phyloP scores from a whole-genome alignment of 2,329 filamentous ascomycete species.

The Colletotrichum sansevieriae region DNA sequence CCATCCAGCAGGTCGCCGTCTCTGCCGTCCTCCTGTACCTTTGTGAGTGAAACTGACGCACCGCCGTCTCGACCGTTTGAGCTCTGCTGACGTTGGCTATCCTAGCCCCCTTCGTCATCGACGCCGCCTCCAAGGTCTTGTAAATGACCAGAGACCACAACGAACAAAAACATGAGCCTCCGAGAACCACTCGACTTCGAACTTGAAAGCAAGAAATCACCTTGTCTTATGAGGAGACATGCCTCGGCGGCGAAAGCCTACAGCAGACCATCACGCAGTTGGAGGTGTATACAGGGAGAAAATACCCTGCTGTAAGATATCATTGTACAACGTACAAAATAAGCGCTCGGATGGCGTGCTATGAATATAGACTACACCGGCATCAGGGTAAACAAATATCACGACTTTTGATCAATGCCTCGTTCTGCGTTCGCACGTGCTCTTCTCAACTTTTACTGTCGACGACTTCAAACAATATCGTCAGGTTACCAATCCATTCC shows the following conservation, averaged over 20 bases:
- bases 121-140: slow-evolving; percentile 62
- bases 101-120: slow-evolving; percentile 71
- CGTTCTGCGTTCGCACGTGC: background rate
- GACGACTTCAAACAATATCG: background rate
- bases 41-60: slow-evolving; percentile 67
- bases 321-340: slow-evolving; percentile 37
- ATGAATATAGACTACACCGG: slow-evolving; percentile 27
- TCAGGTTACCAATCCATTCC: background rate
- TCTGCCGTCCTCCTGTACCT: slow-evolving; percentile 80
- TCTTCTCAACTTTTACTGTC: background rate
- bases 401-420: slow-evolving; percentile 21
- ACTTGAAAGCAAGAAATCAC: background rate
- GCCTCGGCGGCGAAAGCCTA: background rate
- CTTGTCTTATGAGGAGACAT: background rate
- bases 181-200: background rate
- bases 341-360: slow-evolving; percentile 20
- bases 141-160: slow-evolving; percentile 45
- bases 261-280: slow-evolving; percentile 3
- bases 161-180: background rate
- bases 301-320: slow-evolving; percentile 39
- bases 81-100: background rate
- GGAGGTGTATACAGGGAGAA: slow-evolving; percentile 25
- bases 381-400: slow-evolving; percentile 15
- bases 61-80: background rate
- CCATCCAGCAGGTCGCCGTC: slow-evolving; percentile 75